Evolutionary conservation across 2,329 filamentous ascomycete genomes (phyloP).

Genomic region (Rosellinia necatrix): DNA sequence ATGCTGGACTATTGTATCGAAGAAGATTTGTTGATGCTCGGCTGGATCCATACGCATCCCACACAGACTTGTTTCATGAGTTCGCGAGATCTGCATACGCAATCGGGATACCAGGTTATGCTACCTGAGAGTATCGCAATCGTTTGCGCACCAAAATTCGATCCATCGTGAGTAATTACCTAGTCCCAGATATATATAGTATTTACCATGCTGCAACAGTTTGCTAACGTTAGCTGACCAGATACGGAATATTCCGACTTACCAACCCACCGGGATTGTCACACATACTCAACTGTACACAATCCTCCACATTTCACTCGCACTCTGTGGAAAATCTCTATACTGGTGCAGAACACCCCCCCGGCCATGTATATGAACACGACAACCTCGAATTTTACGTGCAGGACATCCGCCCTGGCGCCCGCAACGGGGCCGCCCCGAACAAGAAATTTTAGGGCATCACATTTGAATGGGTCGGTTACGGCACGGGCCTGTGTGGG

Average conservation of each 20-base stretch:
- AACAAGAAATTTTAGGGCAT: constrained; percentile 38
- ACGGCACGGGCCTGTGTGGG: constrained; percentile 22
- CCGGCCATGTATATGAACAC: constrained; percentile 72
- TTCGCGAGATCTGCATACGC: constrained; percentile 89
- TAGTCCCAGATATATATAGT: too few species aligned
- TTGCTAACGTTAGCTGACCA: constrained; percentile 42
- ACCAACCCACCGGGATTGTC: constrained; percentile 91
- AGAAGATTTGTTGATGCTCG: constrained; percentile 82
- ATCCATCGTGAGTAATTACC: constrained; percentile 65
- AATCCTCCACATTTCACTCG: constrained; percentile 84
- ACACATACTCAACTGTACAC: constrained; percentile 78
- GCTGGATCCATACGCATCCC: constrained; percentile 98
- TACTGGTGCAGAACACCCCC: constrained; percentile 69
- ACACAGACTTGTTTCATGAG: constrained; percentile 98
- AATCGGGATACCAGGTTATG: constrained; percentile 94
- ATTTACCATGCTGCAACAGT: not conserved
- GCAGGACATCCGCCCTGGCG: constrained; percentile 55
- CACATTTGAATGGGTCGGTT: constrained; percentile 33
- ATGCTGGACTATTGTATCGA: constrained; percentile 89
- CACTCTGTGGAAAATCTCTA: constrained; percentile 72
- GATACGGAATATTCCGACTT: constrained; percentile 89
- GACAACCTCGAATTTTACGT: constrained; percentile 66
- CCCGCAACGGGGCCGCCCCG: constrained; percentile 30
- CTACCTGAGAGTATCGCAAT: constrained; percentile 95
- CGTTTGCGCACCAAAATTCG: constrained; percentile 85